A percentile compares a stretch with the other conserved stretches of the same genome.
phyloP scores from a whole-genome alignment of 148 eudicot genomes.

The Pharnaceum exiguum region DNA sequence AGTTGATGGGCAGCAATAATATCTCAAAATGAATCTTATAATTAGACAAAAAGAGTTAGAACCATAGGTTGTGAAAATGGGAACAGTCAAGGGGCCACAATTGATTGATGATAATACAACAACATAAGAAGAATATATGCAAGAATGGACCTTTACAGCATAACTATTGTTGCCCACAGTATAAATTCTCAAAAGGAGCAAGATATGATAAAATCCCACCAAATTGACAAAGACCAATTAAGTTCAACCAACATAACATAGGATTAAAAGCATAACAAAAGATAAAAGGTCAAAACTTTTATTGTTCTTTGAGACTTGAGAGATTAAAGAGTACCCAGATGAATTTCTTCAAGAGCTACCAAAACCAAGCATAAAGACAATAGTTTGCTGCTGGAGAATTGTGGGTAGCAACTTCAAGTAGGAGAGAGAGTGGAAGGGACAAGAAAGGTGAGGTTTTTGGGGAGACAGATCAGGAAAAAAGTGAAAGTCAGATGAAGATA shows the following conservation, averaged over 20 bases:
- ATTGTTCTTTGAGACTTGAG: no score
- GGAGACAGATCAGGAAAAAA: constrained; percentile 1
- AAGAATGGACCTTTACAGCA: constrained; percentile 14
- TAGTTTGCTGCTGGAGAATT: constrained; percentile 5
- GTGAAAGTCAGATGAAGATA: neutral
- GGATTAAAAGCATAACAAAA: neutral
- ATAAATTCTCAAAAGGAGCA: constrained; percentile 17
- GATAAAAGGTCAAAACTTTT: neutral
- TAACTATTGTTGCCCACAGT: constrained; percentile 10
- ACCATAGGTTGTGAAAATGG: constrained; percentile 16
- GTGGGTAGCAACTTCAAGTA: neutral
- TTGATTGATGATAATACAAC: constrained; percentile 18
- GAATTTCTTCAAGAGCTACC: constrained; percentile 1
- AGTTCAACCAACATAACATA: neutral
- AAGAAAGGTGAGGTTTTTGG: constrained; percentile 8
- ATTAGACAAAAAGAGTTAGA: constrained; percentile 2
- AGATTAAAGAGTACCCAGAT: constrained; percentile 14
- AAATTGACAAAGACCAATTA: neutral
- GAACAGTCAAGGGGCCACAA: constrained; percentile 2
- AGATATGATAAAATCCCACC: constrained; percentile 3
- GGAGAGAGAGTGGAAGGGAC: constrained; percentile 5
- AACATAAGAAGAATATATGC: constrained; percentile 31
- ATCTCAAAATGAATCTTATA: neutral
- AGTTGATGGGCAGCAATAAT: neutral
- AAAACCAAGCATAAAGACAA: neutral